Evolutionary conservation across 106 monocot genomes (phyloP), one percentile per base, ranked within the genome.

Genomic region (Phalaenopsis aphrodite): DNA sequence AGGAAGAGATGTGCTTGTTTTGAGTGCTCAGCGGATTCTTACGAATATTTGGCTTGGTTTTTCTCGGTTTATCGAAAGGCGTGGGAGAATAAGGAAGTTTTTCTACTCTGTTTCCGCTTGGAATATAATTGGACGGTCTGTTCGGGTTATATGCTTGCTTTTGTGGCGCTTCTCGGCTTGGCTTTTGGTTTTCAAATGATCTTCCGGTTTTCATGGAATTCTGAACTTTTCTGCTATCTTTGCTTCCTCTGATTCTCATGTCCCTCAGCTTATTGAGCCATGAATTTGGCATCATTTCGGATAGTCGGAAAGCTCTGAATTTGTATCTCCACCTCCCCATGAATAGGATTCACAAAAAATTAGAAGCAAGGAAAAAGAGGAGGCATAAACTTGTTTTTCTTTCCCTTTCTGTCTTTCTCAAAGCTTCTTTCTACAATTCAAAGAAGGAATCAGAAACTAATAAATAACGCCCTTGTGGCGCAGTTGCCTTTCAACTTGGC

Each of bases 261-360:
- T 86, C 81, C 79, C 30, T 88, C 7, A 88, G 86, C 78, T 86
- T 88, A 80, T 85, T 83, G 85, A 88, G 84, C 88, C 88, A 88
- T 5, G 78, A 83, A 57, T 83, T 88, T 21, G 86, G 83, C 75
- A 83, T 78, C 73, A 86, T 52, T 43, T 83, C 77, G 24, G 83
- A 85, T 47, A 88, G 56, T 47, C 47, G 85, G 64, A 85, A 88
- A 41, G 52, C 52, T 14, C 77, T 85, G 38, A 79, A 49, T 56
- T 71, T 52, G 52, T 52, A 52, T 10, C 79, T 52, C 82, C 79
- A 10, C 86, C 79, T 86, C 38, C 38, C 38, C 69, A 69, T 69
- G 69, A 39, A 61, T 61, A 12, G 3, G 14, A 52, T 12, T 52
- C 52, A 52, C 52, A 10, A 10, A 52, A 52, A 52, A 52, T 52